Evolutionary conservation across 2,329 filamentous ascomycete genomes (phyloP).

Genomic region (Calonectria montana): DNA sequence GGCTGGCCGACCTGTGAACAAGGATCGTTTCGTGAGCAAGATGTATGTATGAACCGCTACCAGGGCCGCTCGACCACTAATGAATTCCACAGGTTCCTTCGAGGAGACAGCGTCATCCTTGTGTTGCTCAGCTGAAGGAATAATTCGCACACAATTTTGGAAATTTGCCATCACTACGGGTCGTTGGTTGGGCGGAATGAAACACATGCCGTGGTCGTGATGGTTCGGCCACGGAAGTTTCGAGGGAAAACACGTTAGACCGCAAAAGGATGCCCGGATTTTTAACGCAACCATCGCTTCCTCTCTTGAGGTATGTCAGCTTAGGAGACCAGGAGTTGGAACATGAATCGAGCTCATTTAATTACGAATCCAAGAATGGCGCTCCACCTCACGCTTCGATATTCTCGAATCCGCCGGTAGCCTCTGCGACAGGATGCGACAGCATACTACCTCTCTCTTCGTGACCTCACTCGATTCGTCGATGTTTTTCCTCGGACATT

Average conservation of each 20-base stretch:
- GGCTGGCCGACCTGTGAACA: conserved; percentile 22
- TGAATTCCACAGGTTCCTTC: conserved; percentile 11
- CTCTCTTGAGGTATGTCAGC: conserved; percentile 23
- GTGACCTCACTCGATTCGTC: background rate
- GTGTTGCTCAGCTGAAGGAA: conserved; percentile 18
- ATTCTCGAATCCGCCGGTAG: background rate
- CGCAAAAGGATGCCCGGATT: conserved; percentile 7
- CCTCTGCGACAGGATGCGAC: background rate
- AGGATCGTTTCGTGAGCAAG: conserved; percentile 24
- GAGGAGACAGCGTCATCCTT: conserved; percentile 20
- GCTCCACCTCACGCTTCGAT: background rate
- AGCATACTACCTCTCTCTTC: background rate
- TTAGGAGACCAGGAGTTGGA: conserved; percentile 14
- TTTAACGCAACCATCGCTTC: conserved; percentile 10
- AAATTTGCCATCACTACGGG: background rate
- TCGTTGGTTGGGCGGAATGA: background rate
- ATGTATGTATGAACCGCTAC: background rate
- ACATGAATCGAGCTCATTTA: conserved; percentile 21
- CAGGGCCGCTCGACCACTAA: background rate
- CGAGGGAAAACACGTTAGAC: conserved; percentile 5
- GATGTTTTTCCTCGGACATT: background rate
- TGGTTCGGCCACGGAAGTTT: background rate
- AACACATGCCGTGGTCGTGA: background rate
- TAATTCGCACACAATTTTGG: background rate
- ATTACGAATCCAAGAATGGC: conserved; percentile 11